Percentiles rank a stretch among this genome's conserved stretches.
Conservation (phyloP, 2,329 filamentous ascomycete genomes). For the Didymella exigua region DNA sequence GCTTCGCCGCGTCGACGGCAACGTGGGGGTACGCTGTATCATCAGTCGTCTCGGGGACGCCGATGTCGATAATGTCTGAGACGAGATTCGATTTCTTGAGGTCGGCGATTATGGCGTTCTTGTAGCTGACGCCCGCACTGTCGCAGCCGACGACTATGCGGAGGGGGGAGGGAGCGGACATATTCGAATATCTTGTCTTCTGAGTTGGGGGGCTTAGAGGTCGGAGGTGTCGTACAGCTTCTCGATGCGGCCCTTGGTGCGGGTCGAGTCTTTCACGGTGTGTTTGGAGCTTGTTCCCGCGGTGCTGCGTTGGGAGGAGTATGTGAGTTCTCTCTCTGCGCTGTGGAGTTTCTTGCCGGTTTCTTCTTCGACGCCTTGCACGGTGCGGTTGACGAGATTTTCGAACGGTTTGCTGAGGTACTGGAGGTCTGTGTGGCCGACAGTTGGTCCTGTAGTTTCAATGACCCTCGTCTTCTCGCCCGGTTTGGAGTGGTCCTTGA, state of each 20-base stretch:
- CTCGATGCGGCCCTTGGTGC: slow-evolving; percentile 27
- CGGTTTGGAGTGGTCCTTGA: slow-evolving; percentile 44
- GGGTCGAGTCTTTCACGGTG: slow-evolving; percentile 14
- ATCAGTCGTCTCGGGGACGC: slow-evolving; percentile 68
- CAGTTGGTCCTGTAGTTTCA: slow-evolving; percentile 43
- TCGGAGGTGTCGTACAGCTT: slow-evolving; percentile 43
- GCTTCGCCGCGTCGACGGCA: slow-evolving; percentile 72
- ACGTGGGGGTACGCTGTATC: slow-evolving; percentile 83
- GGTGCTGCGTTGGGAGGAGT: slow-evolving; percentile 20
- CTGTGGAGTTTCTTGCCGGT: slow-evolving; percentile 31
- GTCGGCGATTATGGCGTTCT: slow-evolving; percentile 75
- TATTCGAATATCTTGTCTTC: slow-evolving; percentile 5
- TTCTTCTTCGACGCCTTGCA: slow-evolving; percentile 40
- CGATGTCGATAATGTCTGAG: slow-evolving; percentile 72
- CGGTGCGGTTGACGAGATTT: slow-evolving; percentile 37
- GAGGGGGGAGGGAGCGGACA: slow-evolving; percentile 42
- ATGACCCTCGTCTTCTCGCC: slow-evolving; percentile 44
- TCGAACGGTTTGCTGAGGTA: slow-evolving; percentile 48
- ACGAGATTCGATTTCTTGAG: slow-evolving; percentile 72
- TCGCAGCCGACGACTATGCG: slow-evolving; percentile 69
- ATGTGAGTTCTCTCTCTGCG: slow-evolving; percentile 32
- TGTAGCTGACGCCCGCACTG: slow-evolving; percentile 79
- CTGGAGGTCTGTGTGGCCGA: slow-evolving; percentile 38
- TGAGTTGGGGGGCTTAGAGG: slow-evolving; percentile 22
- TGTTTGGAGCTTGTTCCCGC: slow-evolving; percentile 13